Evolutionary conservation across 768 basidiomycete species (phyloP).

Genomic region (Paxillus rubicundulus): DNA sequence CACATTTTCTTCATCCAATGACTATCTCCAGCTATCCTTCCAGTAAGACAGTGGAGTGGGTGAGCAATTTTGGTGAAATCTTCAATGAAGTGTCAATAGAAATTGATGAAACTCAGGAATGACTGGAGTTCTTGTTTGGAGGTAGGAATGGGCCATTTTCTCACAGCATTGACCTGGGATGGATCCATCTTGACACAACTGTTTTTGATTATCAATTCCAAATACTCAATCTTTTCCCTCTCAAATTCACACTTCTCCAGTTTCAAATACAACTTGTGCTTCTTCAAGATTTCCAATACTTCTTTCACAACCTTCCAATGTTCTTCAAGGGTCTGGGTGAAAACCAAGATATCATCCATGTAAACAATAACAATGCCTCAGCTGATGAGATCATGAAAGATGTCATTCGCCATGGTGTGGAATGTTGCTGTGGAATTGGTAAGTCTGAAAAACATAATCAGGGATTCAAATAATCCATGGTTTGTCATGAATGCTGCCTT

Average conservation of each 20-base stretch:
- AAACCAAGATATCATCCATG: slow-evolving; percentile 43
- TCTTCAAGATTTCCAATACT: background rate
- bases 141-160: slow-evolving; percentile 40
- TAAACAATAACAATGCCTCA: slow-evolving; percentile 28
- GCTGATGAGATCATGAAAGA: slow-evolving; percentile 14
- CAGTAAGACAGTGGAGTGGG: slow-evolving; percentile 28
- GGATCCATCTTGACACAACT: background rate
- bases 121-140: slow-evolving; percentile 33
- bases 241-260: background rate
- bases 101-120: slow-evolving; percentile 43
- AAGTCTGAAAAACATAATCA: slow-evolving; percentile 5
- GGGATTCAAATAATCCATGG: background rate
- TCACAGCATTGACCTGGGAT: slow-evolving; percentile 35
- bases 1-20: slow-evolving; percentile 9
- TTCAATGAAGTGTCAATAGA: slow-evolving; percentile 34
- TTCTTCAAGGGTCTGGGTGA: slow-evolving; percentile 25
- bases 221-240: background rate
- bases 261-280: slow-evolving; percentile 2
- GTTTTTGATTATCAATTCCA: background rate
- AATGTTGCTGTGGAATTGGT: slow-evolving; percentile 15
- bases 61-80: slow-evolving; percentile 29
- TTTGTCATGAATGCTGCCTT: slow-evolving; percentile 31
- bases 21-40: slow-evolving; percentile 32
- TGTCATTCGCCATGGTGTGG: slow-evolving; percentile 25
- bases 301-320: slow-evolving; percentile 10